Evolutionary conservation across 306 rosid genomes (phyloP), one percentile per base, ranked within the genome.

Genomic region (Spatholobus suberectus): DNA sequence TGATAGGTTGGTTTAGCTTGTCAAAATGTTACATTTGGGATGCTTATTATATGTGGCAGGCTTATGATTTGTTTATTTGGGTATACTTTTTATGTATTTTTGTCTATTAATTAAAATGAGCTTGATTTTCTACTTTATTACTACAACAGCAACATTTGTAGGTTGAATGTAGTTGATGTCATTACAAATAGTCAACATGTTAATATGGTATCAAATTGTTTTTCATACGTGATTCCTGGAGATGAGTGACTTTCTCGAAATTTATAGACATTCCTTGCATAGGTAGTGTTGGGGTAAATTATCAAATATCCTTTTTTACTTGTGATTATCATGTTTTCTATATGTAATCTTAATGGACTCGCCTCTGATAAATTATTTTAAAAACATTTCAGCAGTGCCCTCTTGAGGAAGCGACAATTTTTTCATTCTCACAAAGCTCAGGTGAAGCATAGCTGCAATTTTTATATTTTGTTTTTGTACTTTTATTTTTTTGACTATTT

Each of bases 401-500:
- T 94, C 82, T 70, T 92, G 86, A 87, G 92, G 91, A 90, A 90
- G 89, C 90, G 97, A 15, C 92, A 90, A 69, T 94, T 92, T 82
- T 92, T 90, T 84, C 98, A 94, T 85, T 94, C 98, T 20, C 98
- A 94, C 89, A 94, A 94, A 85, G 90, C 95, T 35, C 97, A 92
- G 98, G 98, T 94, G 46, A 87, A 32, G 29, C 67, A 40, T 84
- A 63, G 46, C 80, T 7, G 8, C 46, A 65, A 32, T 70, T 75
- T 73, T 13, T 18, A 38, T 82, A 57, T 40, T 61, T 24, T 27
- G 58, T 55, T 81, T 29, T 46, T n/a, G 13, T 58, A 13, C 70
- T 82, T 37, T 59, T 14, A 18, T 34, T 63, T 54, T 69, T 26
- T 78, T 21, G 8, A 15, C 15, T 49, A 14, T 20, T 21, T 10